Evolutionary conservation across 1,139 yeast genomes (phyloP), one percentile per base, ranked within the genome.

Genomic region (Magnusiomyces starmeri): DNA sequence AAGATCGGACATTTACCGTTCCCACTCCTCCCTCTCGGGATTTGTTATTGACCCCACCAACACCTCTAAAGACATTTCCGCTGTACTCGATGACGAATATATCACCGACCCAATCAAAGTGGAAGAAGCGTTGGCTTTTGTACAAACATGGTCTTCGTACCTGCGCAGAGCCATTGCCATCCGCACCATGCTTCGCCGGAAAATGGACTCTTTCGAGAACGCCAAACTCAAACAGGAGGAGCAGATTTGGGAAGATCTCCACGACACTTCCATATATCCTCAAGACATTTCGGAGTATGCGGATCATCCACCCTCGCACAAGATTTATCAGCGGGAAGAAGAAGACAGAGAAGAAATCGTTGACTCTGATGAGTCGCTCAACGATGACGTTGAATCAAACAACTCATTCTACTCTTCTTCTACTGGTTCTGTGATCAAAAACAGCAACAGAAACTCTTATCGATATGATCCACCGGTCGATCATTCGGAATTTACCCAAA

Each of bases 131-230:
- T 49, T 63, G 29, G 64, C 62, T 14, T 68, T 69, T 51, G 69
- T 68, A 8, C 60, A 59, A 22, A 60, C 69, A 1, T 69, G 72
- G 72, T 60, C 69, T 2, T 50, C 59, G 4, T 69, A 66, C 51
- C 56, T 69, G 47, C 62, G 66, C 18, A 60, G 65, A 7, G 67
- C 69, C 1, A 64, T 66, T 53, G 70, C 70, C 10, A 64, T 64
- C 3, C 57, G 70, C 20, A 64, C 64, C 2, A 57, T 61, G 9
- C 59, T 65, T 29, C 59, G 68, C 18, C 60, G 64, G 39, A 68
- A 66, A 48, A 59, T 65, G 47, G 58, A 57, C 39, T 53, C 57
- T 8, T 51, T 60, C 54, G 67, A 63, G 41, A 51, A 51, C 4
- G 43, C 14, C 2, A 35, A 25, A 26, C 3, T 41, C 6, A 50